Evolutionary conservation across 2,329 filamentous ascomycete species (phyloP).

Genomic region (Acrocalymma vagum): DNA sequence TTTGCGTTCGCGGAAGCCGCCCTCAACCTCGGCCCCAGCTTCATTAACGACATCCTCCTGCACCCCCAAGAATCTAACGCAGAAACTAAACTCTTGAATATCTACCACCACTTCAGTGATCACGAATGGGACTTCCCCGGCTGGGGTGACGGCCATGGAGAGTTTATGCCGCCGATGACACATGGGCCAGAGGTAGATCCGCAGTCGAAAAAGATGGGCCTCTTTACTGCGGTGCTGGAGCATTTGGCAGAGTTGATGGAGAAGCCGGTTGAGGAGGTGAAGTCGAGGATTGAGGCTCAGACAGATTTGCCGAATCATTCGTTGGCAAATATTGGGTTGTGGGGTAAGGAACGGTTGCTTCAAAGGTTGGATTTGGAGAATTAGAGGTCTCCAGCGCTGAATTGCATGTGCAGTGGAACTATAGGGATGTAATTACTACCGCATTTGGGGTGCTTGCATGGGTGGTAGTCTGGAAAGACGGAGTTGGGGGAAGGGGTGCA

Average conservation of each 20-base stretch:
- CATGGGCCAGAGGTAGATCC: slow-evolving; percentile 32
- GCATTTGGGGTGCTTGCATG: too few species aligned
- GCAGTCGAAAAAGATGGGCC: slow-evolving; percentile 14
- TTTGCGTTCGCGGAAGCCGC: slow-evolving; percentile 39
- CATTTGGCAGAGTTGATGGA: slow-evolving; percentile 27
- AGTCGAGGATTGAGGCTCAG: slow-evolving; percentile 23
- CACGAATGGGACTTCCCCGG: slow-evolving; percentile 36
- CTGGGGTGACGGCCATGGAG: slow-evolving; percentile 22
- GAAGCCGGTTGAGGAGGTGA: slow-evolving; percentile 30
- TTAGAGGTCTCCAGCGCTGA: too few species aligned
- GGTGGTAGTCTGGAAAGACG: too few species aligned
- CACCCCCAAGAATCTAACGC: slow-evolving; percentile 15
- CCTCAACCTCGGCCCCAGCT: slow-evolving; percentile 31
- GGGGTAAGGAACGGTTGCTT: slow-evolving; percentile 35
- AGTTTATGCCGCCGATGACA: slow-evolving; percentile 34
- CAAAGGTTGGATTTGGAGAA: slow-evolving; percentile 27
- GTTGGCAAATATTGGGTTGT: slow-evolving; percentile 31
- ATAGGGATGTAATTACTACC: too few species aligned
- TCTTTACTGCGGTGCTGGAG: slow-evolving; percentile 37
- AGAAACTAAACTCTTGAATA: slow-evolving; percentile 30
- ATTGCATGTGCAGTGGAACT: too few species aligned
- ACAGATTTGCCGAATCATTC: slow-evolving; percentile 24
- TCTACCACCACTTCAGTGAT: slow-evolving; percentile 36
- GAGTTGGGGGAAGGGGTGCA: too few species aligned
- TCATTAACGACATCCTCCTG: slow-evolving; percentile 33